Base-by-base conservation (phyloP, 2,329 filamentous ascomycete species). In the Fusarium nodosum region DNA sequence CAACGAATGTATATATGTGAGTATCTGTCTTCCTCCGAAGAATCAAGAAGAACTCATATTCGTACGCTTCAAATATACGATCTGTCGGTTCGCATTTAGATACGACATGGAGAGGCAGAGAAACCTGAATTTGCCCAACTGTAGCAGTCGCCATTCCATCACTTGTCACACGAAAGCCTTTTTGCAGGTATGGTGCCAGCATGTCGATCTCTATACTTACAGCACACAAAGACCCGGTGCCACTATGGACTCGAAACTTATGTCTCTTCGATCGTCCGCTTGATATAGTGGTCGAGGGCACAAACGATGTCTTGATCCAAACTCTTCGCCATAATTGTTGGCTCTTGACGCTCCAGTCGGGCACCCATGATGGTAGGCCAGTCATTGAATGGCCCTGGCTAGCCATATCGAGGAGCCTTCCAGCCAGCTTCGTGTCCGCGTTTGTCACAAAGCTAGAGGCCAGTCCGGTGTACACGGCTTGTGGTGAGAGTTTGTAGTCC, bases 261-360 rank as follows among this genome's bases (percentile, higher is more conserved):
- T 55, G 52, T 2, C 22, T 28, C 5, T 12, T 36, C 3, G 31
- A 24, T 26, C 6, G 47, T 7, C 33, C 22, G 1, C 46, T 13
- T 3, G 31, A 50, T 15, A 18, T 26, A 5, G 24, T 26, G 15
- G 24, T 22, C 7, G 18, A 13, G 3, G 16, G 46, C 1, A 7
- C 11, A 3, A 4, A 12, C 3, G 8, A 51, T 5, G 5, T 13
- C 13, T 36, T 26, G 1, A 9, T 15, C 47, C 31, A 51, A 3
- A 7, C 22, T 4, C 13, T 15, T n/a, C 2, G 39, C 12, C 28
- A 8, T 8, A 36, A 2, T 1, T n/a, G 53, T 34, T 24, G 56
- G 7, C n/a, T 48, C 20, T 58, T 60, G 2, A 24, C 5, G 1
- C 53, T 58, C 53, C 53, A 58, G 3, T 58, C 41, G 4, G 56